Evolutionary conservation across 352 stramenopile species (phyloP).

Genomic region (Phytopythium mirpurense): DNA sequence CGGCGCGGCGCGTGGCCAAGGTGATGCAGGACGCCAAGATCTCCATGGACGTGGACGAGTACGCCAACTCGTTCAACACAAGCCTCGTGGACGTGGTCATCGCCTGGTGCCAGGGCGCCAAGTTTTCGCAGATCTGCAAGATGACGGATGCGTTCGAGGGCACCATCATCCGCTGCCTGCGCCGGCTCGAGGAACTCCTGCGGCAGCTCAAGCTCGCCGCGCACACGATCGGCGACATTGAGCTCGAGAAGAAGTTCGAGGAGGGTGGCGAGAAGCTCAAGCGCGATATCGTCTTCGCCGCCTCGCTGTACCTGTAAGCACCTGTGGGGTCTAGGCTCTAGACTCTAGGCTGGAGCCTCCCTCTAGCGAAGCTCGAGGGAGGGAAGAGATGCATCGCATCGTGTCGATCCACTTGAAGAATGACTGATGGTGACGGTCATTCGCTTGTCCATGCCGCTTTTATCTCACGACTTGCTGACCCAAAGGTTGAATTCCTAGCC

Average conservation of each 20-base stretch:
- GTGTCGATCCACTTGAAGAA: background rate
- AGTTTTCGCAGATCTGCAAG: conserved; percentile 99
- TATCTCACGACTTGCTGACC: background rate
- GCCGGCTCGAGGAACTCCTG: conserved; percentile 97
- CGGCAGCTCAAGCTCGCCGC: conserved; percentile 95
- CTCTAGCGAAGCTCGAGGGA: too few relatives aligned
- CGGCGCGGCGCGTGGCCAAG: conserved; percentile 88
- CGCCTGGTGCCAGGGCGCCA: conserved; percentile 96
- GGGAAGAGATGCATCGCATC: background rate
- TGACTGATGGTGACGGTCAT: background rate
- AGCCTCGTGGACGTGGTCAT: conserved; percentile 98
- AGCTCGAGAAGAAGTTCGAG: conserved; percentile 97
- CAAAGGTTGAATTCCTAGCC: too few relatives aligned
- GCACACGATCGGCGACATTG: conserved; percentile 96
- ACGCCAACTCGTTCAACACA: conserved; percentile 96
- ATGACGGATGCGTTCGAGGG: conserved; percentile 98
- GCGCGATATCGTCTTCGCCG: conserved; percentile 99
- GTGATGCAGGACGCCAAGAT: conserved; percentile 92
- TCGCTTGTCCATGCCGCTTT: background rate
- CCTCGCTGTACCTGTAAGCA: conserved; percentile 95
- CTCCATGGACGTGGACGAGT: conserved; percentile 96
- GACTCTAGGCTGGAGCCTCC: too few relatives aligned
- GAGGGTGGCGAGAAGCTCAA: conserved; percentile 96
- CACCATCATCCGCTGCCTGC: conserved; percentile 96
- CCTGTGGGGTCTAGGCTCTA: too few relatives aligned